Conservation (phyloP, 2,329 filamentous ascomycete species). For the Fusarium dlaminii region DNA sequence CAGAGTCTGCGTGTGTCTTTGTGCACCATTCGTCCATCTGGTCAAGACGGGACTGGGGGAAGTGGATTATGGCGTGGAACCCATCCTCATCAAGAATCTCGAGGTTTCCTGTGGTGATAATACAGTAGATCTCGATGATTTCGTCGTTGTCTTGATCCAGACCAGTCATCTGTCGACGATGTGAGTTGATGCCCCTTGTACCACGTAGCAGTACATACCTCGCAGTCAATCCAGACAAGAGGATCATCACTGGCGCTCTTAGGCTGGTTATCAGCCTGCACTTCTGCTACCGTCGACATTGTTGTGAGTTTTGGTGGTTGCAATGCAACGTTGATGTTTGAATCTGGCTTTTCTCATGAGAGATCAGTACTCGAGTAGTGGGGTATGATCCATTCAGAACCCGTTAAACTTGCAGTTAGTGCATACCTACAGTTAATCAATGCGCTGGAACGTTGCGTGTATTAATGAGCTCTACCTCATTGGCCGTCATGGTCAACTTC, state of each 20-base stretch:
- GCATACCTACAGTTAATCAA: not conserved
- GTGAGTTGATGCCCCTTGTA: constrained; percentile 20
- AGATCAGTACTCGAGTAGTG: constrained; percentile 24
- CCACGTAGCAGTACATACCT: constrained; percentile 46
- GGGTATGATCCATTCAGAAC: constrained; percentile 9
- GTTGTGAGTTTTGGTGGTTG: constrained; percentile 3
- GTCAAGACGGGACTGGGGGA: constrained; percentile 73
- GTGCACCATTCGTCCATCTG: constrained; percentile 92
- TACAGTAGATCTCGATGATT: constrained; percentile 92
- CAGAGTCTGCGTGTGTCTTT: constrained; percentile 79
- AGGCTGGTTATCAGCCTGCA: constrained; percentile 27
- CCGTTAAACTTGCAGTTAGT: constrained; percentile 10
- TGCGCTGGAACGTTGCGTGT: constrained; percentile 46
- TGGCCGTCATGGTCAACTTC: constrained; percentile 14
- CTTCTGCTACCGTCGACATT: constrained; percentile 27
- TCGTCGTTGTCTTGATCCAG: constrained; percentile 78
- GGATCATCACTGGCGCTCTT: constrained; percentile 60
- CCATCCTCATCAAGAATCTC: constrained; percentile 78
- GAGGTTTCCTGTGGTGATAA: constrained; percentile 85
- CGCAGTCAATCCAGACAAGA: constrained; percentile 85
- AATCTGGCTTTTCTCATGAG: constrained; percentile 11
- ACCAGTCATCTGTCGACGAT: constrained; percentile 76
- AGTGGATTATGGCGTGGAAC: constrained; percentile 83
- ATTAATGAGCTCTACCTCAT: constrained; percentile 37
- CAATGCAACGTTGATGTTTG: constrained; percentile 24